These are phyloP conservation scores for Scedosporium aurantiacum DNA, from an alignment of 2,329 filamentous ascomycete genomes.

Conservation along the genomic window DNA sequence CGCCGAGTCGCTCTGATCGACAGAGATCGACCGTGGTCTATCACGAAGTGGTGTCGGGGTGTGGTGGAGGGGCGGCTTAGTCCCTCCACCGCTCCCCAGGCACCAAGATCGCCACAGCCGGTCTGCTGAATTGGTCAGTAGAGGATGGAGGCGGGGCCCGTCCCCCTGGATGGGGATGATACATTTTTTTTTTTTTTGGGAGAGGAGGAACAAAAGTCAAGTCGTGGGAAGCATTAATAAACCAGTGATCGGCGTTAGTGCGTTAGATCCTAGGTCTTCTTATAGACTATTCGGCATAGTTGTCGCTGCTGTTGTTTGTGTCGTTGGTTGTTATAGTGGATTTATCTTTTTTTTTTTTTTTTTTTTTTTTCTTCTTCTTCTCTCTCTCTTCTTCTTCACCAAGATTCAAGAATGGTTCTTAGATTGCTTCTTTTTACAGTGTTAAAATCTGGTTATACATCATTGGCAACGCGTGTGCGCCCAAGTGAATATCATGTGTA, in stretches of 20 bases:
- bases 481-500: too few relatives aligned
- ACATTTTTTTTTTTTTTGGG: background rate
- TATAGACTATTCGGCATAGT: too few relatives aligned
- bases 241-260: too few relatives aligned
- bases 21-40: background rate
- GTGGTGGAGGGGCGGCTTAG: background rate
- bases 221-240: background rate
- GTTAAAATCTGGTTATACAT: background rate
- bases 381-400: background rate
- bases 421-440: background rate
- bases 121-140: background rate
- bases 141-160: background rate
- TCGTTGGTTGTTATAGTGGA: background rate
- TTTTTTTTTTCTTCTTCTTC: background rate
- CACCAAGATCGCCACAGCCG: background rate
- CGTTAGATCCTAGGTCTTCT: too few relatives aligned
- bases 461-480: too few relatives aligned
- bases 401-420: background rate
- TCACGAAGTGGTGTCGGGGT: background rate
- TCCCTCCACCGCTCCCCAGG: background rate
- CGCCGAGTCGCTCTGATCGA: background rate
- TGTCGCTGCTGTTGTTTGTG: too few relatives aligned
- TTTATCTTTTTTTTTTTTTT: background rate
- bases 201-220: background rate
- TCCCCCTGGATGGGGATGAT: background rate